Evolutionary conservation across 2,329 filamentous ascomycete species (phyloP), one percentile per base, ranked within the genome.

Genomic region (Penicillium sp.): DNA sequence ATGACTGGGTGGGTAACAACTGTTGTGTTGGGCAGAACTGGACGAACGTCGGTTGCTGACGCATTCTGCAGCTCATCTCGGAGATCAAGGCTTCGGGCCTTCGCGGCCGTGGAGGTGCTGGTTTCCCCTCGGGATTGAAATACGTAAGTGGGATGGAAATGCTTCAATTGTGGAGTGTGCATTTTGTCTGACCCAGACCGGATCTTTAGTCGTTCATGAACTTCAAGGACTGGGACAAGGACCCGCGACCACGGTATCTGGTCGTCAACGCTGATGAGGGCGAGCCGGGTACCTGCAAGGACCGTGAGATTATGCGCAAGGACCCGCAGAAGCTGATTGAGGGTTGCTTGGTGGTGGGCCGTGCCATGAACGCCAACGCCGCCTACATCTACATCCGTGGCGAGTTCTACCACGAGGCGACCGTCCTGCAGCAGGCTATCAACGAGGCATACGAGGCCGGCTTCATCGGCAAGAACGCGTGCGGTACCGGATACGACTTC

Each of bases 341-440:
- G 74, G 93, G 93, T 65, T 98, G 93, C 71, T 77, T 98, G 51
- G 85, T 98, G 33, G 89, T 93, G 54, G 93, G 93, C 36, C 86
- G 93, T 64, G 90, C 93, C 64, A 98, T 98, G 93, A 98, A 98
- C 74, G 93, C 90, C 63, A 93, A 87, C 33, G 93, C 93, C 44
- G 93, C 93, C 55, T 98, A 98, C 74, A 98, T 98, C 67, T 98
- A 98, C 72, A 98, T 98, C 60, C 90, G 93, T 67, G 93, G 93
- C 65, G 93, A 98, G 72, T 98, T 98, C 70, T 87, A 95, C 67
- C 81, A 95, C 63, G 93, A 98, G 72, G 93, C 93, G 11, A 87
- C 88, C 31, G 83, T 97, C 16, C 79, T 98, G 41, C 91, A 98
- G 73, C 81, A 83, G 51, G 93, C 93, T 50, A 98, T 98, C 66